Base-by-base conservation (phyloP, 192 early-diverging fungal species). In the Backusella luteola region DNA sequence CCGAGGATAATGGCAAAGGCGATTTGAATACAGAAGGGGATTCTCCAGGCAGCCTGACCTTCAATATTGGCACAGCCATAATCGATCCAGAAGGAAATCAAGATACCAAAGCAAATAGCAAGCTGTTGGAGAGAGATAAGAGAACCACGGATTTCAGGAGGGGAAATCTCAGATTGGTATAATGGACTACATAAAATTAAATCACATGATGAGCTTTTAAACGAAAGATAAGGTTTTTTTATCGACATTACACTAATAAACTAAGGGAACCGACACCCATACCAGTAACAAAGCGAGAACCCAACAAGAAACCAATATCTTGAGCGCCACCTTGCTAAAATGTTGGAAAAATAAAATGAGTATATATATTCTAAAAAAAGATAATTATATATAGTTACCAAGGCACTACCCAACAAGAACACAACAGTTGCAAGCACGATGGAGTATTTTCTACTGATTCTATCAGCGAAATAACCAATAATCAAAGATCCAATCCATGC, bases 11-110 rank as follows among this genome's bases (percentile, higher is more conserved):
- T 38, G 19, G 88, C 92, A 34, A 92, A 90, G 17, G 88, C 81
- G 8, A 91, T 82, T 81, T 96, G 95, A 34, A 96, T 73, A 7
- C 85, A 88, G 5, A 96, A 79, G 1, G 94, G 92, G 7, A 93
- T 75, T 23, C 93, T 84, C 93, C 93, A 96, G 41, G 85, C 77
- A 7, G 80, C 83, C 69, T 79, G 71, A 12, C 77, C 66, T 76
- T 68, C 75, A 17, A 77, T 73, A 15, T 67, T 73, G 29, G 74
- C 38, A 15, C 73, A 73, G 21, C 80, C 89, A 78, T 84, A 88
- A 23, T 86, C 83, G 23, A 91, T 84, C 80, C 86, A 80, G 75
- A 87, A 89, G 17, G 88, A 85, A 19, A 90, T 85, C 8, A 88
- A 76, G 52, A 88, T 86, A 11, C 89, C 89, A 53, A 87, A 84